Conservation (phyloP, 2,329 filamentous ascomycete genomes). For the Clonostachys rosea region DNA sequence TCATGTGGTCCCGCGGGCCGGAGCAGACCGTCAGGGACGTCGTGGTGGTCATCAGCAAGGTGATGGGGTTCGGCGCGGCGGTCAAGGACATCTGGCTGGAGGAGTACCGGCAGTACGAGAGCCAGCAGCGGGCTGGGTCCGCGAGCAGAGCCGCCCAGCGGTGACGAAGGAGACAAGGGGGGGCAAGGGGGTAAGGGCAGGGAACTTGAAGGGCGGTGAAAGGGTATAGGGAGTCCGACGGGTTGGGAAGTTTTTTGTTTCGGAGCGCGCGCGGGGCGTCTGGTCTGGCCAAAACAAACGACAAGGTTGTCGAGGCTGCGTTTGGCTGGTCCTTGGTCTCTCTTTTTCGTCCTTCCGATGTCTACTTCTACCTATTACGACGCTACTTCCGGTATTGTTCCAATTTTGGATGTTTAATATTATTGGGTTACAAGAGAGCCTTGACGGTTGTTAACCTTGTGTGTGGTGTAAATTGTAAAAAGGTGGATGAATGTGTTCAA, state of each 20-base stretch:
- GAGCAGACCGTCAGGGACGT: constrained; percentile 60
- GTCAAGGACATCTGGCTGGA: constrained; percentile 49
- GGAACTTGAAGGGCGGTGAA: too few relatives aligned
- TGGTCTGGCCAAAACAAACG: too few relatives aligned
- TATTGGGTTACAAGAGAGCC: too few relatives aligned
- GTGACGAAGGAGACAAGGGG: constrained; percentile 13
- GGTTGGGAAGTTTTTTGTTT: background rate
- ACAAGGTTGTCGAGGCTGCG: too few relatives aligned
- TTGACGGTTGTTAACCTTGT: background rate
- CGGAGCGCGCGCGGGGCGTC: background rate
- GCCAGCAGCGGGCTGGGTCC: constrained; percentile 20
- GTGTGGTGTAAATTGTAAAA: constrained; percentile 1
- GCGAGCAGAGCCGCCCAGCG: background rate
- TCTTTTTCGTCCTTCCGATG: too few relatives aligned
- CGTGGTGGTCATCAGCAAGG: constrained; percentile 31
- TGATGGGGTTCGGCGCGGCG: constrained; percentile 40
- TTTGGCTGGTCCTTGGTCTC: too few relatives aligned
- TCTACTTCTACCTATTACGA: too few relatives aligned
- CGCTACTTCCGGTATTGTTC: too few relatives aligned
- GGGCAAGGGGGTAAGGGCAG: constrained; percentile 4
- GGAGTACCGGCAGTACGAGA: constrained; percentile 55
- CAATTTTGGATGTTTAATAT: too few relatives aligned
- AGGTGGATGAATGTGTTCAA: too few relatives aligned
- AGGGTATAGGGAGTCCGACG: too few relatives aligned
- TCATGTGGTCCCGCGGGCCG: constrained; percentile 61